Evolutionary conservation across 768 basidiomycete genomes (phyloP).

Genomic region (Mycena crocata): DNA sequence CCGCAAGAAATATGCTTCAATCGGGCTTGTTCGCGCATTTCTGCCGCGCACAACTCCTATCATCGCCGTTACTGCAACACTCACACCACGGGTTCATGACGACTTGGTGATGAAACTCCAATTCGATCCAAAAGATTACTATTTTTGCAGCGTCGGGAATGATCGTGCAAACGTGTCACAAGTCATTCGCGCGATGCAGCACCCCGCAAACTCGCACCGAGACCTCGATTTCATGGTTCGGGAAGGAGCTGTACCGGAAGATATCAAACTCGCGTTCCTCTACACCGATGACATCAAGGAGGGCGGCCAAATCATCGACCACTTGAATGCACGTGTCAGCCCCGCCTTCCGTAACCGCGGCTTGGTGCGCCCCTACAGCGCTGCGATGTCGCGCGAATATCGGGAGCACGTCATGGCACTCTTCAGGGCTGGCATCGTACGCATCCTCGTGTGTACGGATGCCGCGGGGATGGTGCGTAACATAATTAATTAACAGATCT

Average conservation of each 20-base stretch:
- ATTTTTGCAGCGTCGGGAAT: conserved; percentile 28
- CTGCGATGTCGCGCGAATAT: conserved; percentile 35
- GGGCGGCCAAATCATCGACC: conserved; percentile 40
- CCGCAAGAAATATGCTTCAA: conserved; percentile 11
- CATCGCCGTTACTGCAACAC: not conserved
- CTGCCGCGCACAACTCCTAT: not conserved
- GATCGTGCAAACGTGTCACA: conserved; percentile 48
- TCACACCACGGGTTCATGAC: not conserved
- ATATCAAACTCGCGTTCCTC: conserved; percentile 2
- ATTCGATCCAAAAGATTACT: conserved; percentile 5
- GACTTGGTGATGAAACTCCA: conserved; percentile 18
- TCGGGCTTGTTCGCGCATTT: conserved; percentile 4
- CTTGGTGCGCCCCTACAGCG: conserved; percentile 44
- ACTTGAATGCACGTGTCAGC: conserved; percentile 23
- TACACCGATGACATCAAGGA: conserved; percentile 2
- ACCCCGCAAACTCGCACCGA: conserved; percentile 44
- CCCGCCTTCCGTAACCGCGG: conserved; percentile 1
- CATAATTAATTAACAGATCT: no score
- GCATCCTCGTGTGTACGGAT: conserved; percentile 49
- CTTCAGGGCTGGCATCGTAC: conserved; percentile 40
- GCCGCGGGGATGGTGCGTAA: conserved; percentile 47
- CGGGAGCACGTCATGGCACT: conserved; percentile 36
- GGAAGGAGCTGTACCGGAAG: not conserved
- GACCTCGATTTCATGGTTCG: conserved; percentile 50
- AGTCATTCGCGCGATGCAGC: conserved; percentile 47